Evolutionary conservation across 176 grass and related monocot species (phyloP).

Genomic region (Thalia dealbata): DNA sequence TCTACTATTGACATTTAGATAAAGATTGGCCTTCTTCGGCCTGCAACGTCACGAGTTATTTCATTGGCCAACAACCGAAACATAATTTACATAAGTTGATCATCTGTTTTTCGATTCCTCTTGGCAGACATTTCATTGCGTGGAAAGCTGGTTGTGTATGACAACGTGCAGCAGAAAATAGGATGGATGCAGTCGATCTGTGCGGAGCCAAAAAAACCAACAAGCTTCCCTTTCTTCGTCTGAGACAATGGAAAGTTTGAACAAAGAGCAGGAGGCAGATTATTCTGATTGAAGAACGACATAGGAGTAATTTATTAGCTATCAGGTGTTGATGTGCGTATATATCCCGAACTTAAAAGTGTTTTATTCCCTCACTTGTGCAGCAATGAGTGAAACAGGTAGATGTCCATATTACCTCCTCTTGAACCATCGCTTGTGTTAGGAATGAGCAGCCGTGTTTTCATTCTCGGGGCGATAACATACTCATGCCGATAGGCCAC

Average conservation of each 20-base stretch:
- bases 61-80: background rate
- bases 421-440: too few relatives aligned
- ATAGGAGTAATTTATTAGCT: background rate
- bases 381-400: too few relatives aligned
- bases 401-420: too few relatives aligned
- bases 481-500: too few relatives aligned
- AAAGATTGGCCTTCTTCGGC: background rate
- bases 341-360: too few relatives aligned
- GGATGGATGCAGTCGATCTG: slow-evolving; percentile 76
- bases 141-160: slow-evolving; percentile 76
- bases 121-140: slow-evolving; percentile 58
- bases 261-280: background rate
- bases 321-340: too few relatives aligned
- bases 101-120: background rate
- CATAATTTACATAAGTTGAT: background rate
- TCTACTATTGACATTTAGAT: background rate
- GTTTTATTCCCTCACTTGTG: too few relatives aligned
- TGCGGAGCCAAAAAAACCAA: slow-evolving; percentile 32
- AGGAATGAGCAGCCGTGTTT: too few relatives aligned
- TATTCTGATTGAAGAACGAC: background rate
- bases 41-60: background rate
- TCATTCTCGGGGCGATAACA: too few relatives aligned
- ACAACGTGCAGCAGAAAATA: slow-evolving; percentile 56
- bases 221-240: slow-evolving; percentile 44
- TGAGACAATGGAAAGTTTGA: background rate